Evolutionary conservation across 2,329 filamentous ascomycete species (phyloP), one percentile per base, ranked within the genome.

Genomic region (Pyricularia grisea): DNA sequence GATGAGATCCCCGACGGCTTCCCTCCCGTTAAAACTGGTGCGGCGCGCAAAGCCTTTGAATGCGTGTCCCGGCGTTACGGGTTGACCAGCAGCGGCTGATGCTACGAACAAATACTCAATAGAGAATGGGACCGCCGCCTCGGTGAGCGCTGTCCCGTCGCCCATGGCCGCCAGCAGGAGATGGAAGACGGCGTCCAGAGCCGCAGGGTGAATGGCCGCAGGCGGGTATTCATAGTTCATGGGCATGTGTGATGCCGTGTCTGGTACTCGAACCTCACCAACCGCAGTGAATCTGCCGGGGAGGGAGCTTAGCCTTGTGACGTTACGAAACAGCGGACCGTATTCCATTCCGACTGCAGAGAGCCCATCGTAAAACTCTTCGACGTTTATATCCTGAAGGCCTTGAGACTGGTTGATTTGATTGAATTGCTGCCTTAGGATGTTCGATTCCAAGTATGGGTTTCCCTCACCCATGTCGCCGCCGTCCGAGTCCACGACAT

Each of bases 131-230:
- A 86, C 80, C 83, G 85, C 86, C 1, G 83, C 12, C 50, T 55
- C 50, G 17, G 77, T 55, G 3, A 23, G 50, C n/a, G 50, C 6
- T 2, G 50, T 23, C 4, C 50, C 75, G 2, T 78, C 76, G 5
- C 81, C 77, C 2, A 85, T 76, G 5, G 79, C 50, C 4, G 50
- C 78, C 66, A 87, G 82, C 0, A 84, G 77, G 0, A 80, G 80
- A 68, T 88, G 86, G 28, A 88, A 81, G 74, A 87, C 82, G 2
- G 83, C 77, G 71, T 88, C 86, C 17, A 88, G 77, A 0, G 85
- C 87, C 3, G 83, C 81, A 0, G 86, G 86, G 71, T 88, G 86
- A 20, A 88, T 80, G 5, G 50, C 50, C 6, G 87, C 69, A 71
- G 87, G 84, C 3, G 81, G 78, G 70, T 81, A 87, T 72, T 87